Conservation (phyloP, 106 monocot genomes). For the Triglochin maritima region DNA sequence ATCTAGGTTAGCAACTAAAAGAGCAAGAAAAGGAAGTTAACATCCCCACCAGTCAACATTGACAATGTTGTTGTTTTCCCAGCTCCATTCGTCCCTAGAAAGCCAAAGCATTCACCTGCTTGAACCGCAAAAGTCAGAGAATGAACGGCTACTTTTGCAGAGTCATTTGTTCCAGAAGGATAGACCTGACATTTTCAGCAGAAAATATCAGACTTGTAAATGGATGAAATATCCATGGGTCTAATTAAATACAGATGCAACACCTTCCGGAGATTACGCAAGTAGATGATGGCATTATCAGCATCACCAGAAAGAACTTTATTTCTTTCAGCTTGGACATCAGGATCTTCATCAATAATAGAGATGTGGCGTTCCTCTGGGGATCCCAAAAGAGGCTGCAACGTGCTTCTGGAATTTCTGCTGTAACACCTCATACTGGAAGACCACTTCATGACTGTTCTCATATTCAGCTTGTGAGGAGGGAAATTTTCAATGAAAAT, state of each 20-base stretch:
- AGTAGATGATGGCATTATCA: slow-evolving; percentile 60
- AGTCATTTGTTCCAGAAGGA: slow-evolving; percentile 24
- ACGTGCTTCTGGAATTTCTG: slow-evolving; percentile 18
- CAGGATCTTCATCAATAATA: slow-evolving; percentile 56
- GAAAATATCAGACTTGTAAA: neutral
- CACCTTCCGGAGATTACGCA: slow-evolving; percentile 74
- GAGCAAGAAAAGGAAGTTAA: neutral
- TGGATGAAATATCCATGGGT: no score
- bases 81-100: slow-evolving; percentile 89
- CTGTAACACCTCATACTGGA: slow-evolving; percentile 5
- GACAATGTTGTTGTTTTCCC: slow-evolving; percentile 93
- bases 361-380: slow-evolving; percentile 11
- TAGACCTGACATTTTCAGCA: slow-evolving; percentile 40
- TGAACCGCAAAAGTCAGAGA: slow-evolving; percentile 78
- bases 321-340: slow-evolving; percentile 64
- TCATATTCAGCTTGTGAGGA: slow-evolving; percentile 31
- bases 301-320: slow-evolving; percentile 44
- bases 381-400: slow-evolving; percentile 50
- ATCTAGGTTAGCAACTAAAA: no score
- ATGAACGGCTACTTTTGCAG: slow-evolving; percentile 61
- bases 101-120: slow-evolving; percentile 94
- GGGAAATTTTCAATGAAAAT: slow-evolving; percentile 48
- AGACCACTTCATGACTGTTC: slow-evolving; percentile 34
- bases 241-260: neutral
- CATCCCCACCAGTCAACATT: slow-evolving; percentile 67